Evolutionary conservation across 306 rosid species (phyloP).

Genomic region (Cicer bijugum): DNA sequence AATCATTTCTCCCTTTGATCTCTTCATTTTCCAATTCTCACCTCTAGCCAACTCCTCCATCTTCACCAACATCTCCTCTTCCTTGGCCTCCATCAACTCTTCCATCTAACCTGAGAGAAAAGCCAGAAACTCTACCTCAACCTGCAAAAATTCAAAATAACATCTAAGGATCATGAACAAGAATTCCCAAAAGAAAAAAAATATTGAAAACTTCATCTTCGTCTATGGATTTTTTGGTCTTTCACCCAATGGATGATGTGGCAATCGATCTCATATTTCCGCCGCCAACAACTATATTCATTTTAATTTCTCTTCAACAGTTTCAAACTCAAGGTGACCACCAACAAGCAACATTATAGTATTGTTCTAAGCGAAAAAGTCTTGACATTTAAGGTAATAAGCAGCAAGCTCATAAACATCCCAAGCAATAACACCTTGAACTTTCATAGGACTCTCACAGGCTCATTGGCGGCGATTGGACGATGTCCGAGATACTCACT

Average conservation of each 20-base stretch:
- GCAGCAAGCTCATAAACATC: slow-evolving; percentile 64
- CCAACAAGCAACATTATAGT: slow-evolving; percentile 67
- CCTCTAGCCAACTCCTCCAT: too few relatives aligned
- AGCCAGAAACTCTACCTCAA: too few relatives aligned
- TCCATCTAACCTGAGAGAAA: too few relatives aligned
- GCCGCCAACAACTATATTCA: background rate
- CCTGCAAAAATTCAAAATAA: too few relatives aligned
- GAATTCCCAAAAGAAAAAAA: too few relatives aligned
- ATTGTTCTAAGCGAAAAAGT: slow-evolving; percentile 71
- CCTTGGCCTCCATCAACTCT: too few relatives aligned
- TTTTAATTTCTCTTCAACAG: slow-evolving; percentile 50
- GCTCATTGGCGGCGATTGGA: slow-evolving; percentile 73
- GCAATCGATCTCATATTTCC: background rate
- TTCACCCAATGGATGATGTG: slow-evolving; percentile 50
- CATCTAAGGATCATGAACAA: too few relatives aligned
- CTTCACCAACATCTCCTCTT: too few relatives aligned
- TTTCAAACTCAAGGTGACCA: slow-evolving; percentile 76
- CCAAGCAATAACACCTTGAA: slow-evolving; percentile 71
- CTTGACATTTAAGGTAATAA: slow-evolving; percentile 71
- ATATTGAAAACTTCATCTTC: too few relatives aligned
- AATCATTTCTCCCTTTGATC: too few relatives aligned
- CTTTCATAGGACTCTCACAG: slow-evolving; percentile 79
- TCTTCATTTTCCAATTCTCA: too few relatives aligned
- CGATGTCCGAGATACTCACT: slow-evolving; percentile 70
- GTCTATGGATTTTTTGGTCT: background rate